Evolutionary conservation across 495 filamentous ascomycete genomes (phyloP), one percentile per base, ranked within the genome.

Genomic region (Astrocystis sublimbata): DNA sequence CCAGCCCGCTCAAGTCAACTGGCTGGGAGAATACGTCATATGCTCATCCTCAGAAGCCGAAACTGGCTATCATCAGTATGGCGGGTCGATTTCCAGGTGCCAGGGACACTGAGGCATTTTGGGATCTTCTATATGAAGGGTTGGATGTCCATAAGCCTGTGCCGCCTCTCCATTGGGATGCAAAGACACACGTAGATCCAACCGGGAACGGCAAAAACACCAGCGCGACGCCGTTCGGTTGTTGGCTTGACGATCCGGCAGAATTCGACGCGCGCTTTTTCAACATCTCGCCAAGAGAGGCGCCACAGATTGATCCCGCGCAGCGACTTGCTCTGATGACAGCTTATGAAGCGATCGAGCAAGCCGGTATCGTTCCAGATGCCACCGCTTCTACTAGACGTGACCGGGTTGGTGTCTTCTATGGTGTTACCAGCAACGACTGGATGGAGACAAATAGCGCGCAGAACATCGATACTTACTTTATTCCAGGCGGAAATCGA

Each of bases 241-340:
- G 88, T 0, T 62, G 60, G 60, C 40, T 62, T 19, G 60, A 62
- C 21, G 51, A 56, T 9, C 38, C 51, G 1, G 60, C 38, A 6
- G 3, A 10, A 4, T 62, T 62, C n/a, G 79, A 70, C 58, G 82
- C 89, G 33, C 79, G 84, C 0, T 91, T 93, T 76, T 94, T 94
- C 85, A 92, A 91, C 73, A 92, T 94, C 81, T 93, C 91, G 26
- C 90, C 91, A 0, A 85, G 89, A 50, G 91, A 94, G 75, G 91
- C 91, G 4, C 78, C 82, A 26, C 88, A 91, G 56, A 90, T 88
- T 3, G 91, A 94, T 71, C 91, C 91, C 4, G 87, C 88, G 65
- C 91, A 92, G 68, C 81, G 91, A 30, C 73, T 92, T 45, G 85
- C 87, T 3, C 76, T 96, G 9, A 79, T 87, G 33, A 92, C 88